Percentiles rank a stretch among this genome's conserved stretches.
phyloP scores from a whole-genome alignment of 257 asterid species.

The Nicotiana undulata region DNA sequence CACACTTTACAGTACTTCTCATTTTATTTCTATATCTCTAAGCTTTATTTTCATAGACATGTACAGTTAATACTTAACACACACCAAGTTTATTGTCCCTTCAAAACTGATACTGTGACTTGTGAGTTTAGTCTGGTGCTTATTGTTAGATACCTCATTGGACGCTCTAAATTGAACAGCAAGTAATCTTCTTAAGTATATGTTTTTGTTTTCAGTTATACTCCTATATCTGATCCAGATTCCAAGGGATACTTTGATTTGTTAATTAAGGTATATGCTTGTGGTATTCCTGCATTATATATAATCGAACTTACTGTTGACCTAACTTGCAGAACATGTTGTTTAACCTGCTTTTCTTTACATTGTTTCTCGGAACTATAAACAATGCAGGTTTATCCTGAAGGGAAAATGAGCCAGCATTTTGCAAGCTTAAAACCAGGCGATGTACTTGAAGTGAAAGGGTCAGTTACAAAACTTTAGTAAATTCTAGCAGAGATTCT shows the following conservation, averaged over 20 bases:
- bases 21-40: not conserved
- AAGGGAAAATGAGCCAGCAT: constrained; percentile 98
- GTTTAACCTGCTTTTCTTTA: not conserved
- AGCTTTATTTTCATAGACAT: not conserved
- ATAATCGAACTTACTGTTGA: not conserved
- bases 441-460: constrained; percentile 89
- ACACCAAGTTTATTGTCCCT: not conserved
- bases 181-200: not conserved
- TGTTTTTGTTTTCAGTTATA: constrained; percentile 59
- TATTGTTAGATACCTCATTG: not conserved
- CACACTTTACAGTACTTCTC: not conserved
- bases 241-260: constrained; percentile 83
- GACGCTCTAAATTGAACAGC: not conserved
- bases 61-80: not conserved
- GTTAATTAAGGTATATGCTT: constrained; percentile 76
- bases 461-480: constrained; percentile 39
- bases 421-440: constrained; percentile 91
- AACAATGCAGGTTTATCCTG: constrained; percentile 73
- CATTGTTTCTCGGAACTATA: not conserved
- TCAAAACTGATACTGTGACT: not conserved
- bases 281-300: not conserved
- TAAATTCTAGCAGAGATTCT: not conserved
- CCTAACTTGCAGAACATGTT: not conserved
- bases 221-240: constrained; percentile 91
- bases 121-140: not conserved